Percentiles rank a stretch among this genome's conserved stretches.
Evolutionary conservation across 2,329 filamentous ascomycete species (phyloP).

Genomic region (Pseudocercospora ulei): DNA sequence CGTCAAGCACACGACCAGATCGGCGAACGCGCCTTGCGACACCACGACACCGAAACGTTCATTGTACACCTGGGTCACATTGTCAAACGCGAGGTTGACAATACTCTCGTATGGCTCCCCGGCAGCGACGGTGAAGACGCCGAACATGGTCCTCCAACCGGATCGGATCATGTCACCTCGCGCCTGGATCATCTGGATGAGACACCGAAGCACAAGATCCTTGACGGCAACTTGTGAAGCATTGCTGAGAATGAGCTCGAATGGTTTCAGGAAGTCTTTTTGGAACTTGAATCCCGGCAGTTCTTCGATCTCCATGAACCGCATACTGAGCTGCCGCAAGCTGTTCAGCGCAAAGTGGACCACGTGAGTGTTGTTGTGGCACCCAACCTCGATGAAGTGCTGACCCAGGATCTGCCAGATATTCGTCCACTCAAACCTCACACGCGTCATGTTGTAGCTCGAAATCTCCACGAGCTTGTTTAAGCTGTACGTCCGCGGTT

Average conservation of each 20-base stretch:
- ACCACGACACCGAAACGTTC: constrained; percentile 93
- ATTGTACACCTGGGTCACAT: constrained; percentile 91
- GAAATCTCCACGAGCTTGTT: constrained; percentile 98
- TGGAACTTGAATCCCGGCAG: constrained; percentile 98
- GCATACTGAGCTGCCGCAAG: constrained; percentile 89
- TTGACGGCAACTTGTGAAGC: constrained; percentile 86
- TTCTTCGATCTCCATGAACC: constrained; percentile 97
- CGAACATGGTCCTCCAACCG: constrained; percentile 99
- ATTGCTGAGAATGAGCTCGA: constrained; percentile 94
- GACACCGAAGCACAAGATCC: constrained; percentile 88
- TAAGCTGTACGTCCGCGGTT: constrained; percentile 88
- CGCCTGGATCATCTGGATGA: constrained; percentile 99
- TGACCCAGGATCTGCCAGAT: constrained; percentile 97
- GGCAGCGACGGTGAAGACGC: constrained; percentile 92
- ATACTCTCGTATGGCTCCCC: constrained; percentile 89
- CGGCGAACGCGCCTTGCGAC: constrained; percentile 90
- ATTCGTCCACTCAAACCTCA: constrained; percentile 94
- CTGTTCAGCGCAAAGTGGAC: constrained; percentile 97
- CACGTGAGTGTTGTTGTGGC: constrained; percentile 89
- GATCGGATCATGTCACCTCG: constrained; percentile 93
- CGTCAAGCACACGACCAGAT: constrained; percentile 89
- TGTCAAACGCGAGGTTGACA: constrained; percentile 92
- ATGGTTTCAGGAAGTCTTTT: constrained; percentile 97
- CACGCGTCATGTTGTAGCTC: constrained; percentile 98
- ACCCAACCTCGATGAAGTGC: constrained; percentile 96